Evolutionary conservation across 2,329 filamentous ascomycete genomes (phyloP).

Genomic region (Scedosporium apiospermum): DNA sequence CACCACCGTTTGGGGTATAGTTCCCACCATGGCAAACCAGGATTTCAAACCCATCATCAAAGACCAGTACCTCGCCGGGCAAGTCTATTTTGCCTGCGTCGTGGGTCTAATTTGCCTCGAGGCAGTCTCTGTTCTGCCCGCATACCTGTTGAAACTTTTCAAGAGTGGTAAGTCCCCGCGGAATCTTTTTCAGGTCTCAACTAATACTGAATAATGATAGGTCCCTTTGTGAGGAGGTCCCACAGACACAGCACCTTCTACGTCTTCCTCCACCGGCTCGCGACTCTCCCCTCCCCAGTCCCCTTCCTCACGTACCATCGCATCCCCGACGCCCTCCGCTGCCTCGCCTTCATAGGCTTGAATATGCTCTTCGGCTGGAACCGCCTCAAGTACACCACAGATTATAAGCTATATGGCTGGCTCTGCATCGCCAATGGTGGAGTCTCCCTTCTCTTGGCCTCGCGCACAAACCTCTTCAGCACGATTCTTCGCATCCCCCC

Average conservation of each 20-base stretch:
- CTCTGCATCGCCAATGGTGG: constrained; percentile 17
- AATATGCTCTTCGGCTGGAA: constrained; percentile 15
- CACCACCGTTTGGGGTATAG: not conserved
- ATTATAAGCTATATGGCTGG: constrained; percentile 19
- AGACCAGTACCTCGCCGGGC: constrained; percentile 13
- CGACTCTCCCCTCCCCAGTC: constrained; percentile 8
- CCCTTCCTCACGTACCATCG: constrained; percentile 11
- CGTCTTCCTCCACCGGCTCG: constrained; percentile 10
- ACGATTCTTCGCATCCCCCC: constrained; percentile 13
- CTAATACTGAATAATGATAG: not conserved
- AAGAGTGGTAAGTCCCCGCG: constrained; percentile 9
- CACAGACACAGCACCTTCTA: constrained; percentile 6
- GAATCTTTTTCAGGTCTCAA: not conserved
- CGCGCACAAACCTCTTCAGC: constrained; percentile 15
- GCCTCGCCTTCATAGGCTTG: constrained; percentile 12
- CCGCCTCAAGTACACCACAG: constrained; percentile 14
- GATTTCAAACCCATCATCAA: constrained; percentile 8
- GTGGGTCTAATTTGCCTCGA: constrained; percentile 14
- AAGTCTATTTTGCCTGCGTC: constrained; percentile 12
- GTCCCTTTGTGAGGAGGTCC: not conserved
- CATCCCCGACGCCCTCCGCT: constrained; percentile 11
- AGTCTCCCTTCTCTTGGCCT: constrained; percentile 14
- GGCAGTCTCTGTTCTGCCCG: constrained; percentile 9
- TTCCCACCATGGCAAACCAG: not conserved
- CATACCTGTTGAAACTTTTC: constrained; percentile 8